Evolutionary conservation across 192 early-diverging fungal genomes (phyloP).

Genomic region (Mortierella hygrophila): DNA sequence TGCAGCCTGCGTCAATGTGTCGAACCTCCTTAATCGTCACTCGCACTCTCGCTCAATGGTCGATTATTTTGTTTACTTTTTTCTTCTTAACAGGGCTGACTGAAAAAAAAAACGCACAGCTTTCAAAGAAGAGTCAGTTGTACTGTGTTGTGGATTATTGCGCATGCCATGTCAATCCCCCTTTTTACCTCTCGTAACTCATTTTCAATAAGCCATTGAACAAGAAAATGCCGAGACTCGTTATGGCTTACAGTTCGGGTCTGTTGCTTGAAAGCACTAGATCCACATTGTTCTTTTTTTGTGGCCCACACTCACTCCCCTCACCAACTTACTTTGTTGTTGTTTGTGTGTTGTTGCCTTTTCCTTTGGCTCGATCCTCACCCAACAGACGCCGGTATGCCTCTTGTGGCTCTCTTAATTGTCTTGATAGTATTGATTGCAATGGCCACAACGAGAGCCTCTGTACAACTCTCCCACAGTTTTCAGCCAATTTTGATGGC

Average conservation of each 20-base stretch:
- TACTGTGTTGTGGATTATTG: too few relatives aligned
- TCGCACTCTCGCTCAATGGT: neutral
- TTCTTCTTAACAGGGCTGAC: neutral
- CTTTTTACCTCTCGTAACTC: neutral
- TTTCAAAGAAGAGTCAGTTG: neutral
- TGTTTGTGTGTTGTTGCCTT: neutral
- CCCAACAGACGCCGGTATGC: neutral
- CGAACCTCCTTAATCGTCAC: neutral
- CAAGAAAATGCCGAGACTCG: neutral
- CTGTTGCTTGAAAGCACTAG: neutral
- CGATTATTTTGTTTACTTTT: neutral
- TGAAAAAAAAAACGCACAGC: neutral
- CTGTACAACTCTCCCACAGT: neutral
- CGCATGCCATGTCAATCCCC: neutral
- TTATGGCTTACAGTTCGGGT: neutral
- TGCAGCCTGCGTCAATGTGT: slow-evolving; percentile 3
- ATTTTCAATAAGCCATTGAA: neutral
- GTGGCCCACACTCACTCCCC: neutral
- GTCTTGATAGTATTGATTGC: slow-evolving; percentile 3
- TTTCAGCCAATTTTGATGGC: too few relatives aligned
- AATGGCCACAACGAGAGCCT: slow-evolving; percentile 9
- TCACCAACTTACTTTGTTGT: neutral
- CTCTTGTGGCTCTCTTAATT: neutral
- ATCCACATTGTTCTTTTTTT: neutral
- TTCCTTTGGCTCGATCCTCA: neutral